Conservation (phyloP, 2,329 filamentous ascomycete genomes). For the Polychaeton citri region DNA sequence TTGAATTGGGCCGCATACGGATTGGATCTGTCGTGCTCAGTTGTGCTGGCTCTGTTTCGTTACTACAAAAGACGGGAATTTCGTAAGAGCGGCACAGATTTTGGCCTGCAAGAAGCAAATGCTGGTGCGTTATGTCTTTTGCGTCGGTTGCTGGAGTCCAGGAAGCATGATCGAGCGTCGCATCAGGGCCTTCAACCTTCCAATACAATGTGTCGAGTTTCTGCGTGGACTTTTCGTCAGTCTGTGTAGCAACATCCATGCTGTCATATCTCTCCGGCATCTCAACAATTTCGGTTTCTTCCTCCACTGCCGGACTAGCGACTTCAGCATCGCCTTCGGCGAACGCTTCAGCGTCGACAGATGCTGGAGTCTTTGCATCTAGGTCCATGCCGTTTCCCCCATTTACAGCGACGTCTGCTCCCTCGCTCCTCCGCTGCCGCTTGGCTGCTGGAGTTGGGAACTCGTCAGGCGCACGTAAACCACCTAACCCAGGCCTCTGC, state of each 20-base stretch:
- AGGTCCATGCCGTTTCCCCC: slow-evolving; percentile 34
- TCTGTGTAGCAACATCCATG: slow-evolving; percentile 21
- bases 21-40: slow-evolving; percentile 5
- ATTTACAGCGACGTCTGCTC: slow-evolving; percentile 23
- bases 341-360: slow-evolving; percentile 9
- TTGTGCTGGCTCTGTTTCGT: slow-evolving; percentile 2
- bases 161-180: slow-evolving; percentile 13
- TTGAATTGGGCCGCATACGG: slow-evolving; percentile 10
- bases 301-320: slow-evolving; percentile 12
- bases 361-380: slow-evolving; percentile 16
- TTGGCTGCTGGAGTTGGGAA: slow-evolving; percentile 20
- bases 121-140: slow-evolving; percentile 4
- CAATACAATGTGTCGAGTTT: slow-evolving; percentile 22
- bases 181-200: slow-evolving; percentile 18
- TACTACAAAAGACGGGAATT: slow-evolving; percentile 8
- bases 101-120: slow-evolving; percentile 20
- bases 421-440: slow-evolving; percentile 19
- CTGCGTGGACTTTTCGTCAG: slow-evolving; percentile 17
- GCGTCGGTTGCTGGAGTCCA: slow-evolving; percentile 16
- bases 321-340: slow-evolving; percentile 15
- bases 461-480: slow-evolving; percentile 14
- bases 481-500: neutral
- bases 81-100: slow-evolving; percentile 21
- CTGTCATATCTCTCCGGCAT: slow-evolving; percentile 18
- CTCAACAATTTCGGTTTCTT: slow-evolving; percentile 13